These are phyloP conservation scores for Tranzscheliella williamsii DNA, from an alignment of 1,284 basidiomycete genomes.

Conservation along the genomic window DNA sequence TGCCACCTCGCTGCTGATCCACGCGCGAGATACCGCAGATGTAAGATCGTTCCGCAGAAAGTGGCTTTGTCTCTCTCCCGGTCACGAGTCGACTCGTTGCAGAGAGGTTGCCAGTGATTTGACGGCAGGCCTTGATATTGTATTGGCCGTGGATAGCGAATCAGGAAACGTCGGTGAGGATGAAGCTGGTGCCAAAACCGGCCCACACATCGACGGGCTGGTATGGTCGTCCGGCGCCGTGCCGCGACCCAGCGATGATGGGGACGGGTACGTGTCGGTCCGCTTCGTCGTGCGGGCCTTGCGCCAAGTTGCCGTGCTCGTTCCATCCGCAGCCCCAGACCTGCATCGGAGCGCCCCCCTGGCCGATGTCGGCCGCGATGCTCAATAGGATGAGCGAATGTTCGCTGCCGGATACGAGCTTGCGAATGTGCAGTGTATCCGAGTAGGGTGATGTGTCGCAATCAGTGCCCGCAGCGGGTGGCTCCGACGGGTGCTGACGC, in stretches of 20 bases:
- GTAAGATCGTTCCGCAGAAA: too few species aligned
- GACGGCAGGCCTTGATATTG: too few species aligned
- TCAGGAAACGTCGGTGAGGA: constrained; percentile 14
- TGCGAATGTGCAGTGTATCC: constrained; percentile 4
- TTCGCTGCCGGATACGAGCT: constrained; percentile 39
- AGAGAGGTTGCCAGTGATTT: too few species aligned
- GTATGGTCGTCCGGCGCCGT: constrained; percentile 6
- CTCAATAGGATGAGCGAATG: constrained; percentile 27
- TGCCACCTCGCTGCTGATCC: too few species aligned
- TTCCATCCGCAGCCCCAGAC: constrained; percentile 45
- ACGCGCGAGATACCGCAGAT: too few species aligned
- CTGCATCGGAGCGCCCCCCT: too few species aligned
- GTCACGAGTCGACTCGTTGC: too few species aligned
- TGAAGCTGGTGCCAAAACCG: constrained; percentile 32
- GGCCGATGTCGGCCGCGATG: neutral
- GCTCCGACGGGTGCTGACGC: too few species aligned
- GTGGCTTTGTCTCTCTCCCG: too few species aligned
- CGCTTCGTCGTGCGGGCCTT: constrained; percentile 23
- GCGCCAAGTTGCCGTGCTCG: constrained; percentile 44
- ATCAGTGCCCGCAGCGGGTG: too few species aligned
- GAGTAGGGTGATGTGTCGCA: neutral
- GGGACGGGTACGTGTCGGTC: constrained; percentile 14
- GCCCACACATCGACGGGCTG: constrained; percentile 30
- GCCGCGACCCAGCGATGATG: constrained; percentile 18
- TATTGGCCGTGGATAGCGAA: neutral